phyloP scores from a whole-genome alignment of 2,329 filamentous ascomycete genomes.

The Knufia petricola region DNA sequence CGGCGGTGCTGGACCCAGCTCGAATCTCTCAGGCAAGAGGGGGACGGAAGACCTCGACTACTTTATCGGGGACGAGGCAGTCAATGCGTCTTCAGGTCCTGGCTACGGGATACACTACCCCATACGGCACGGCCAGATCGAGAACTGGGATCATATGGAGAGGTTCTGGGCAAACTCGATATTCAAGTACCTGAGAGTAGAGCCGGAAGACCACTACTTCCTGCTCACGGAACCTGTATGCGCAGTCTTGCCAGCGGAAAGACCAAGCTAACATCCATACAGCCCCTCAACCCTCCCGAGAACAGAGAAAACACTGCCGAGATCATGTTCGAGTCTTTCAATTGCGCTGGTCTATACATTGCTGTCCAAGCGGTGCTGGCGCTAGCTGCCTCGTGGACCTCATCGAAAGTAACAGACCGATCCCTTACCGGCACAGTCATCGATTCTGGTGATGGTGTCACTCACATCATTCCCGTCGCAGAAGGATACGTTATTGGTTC shows the following conservation, averaged over 20 bases:
- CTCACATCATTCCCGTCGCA: conserved; percentile 95
- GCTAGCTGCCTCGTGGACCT: conserved; percentile 95
- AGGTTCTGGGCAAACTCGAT: conserved; percentile 99
- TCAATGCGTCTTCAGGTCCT: conserved; percentile 72
- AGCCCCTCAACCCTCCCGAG: conserved; percentile 96
- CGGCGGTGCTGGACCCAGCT: conserved; percentile 71
- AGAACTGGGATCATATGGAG: conserved; percentile 99
- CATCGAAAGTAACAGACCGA: conserved; percentile 91
- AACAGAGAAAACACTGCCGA: conserved; percentile 98
- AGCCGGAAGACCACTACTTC: conserved; percentile 98
- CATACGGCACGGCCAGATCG: conserved; percentile 94
- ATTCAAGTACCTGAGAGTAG: conserved; percentile 97
- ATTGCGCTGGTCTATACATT: conserved; percentile 97
- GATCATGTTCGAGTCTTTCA: conserved; percentile 99
- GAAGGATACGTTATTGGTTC: conserved; percentile 99
- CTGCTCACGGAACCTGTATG: conserved; percentile 90
- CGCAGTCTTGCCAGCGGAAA: not conserved
- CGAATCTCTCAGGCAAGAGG: conserved; percentile 80
- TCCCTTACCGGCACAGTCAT: conserved; percentile 96
- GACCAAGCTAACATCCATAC: conserved; percentile 12
- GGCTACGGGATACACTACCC: conserved; percentile 96
- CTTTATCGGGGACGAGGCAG: conserved; percentile 95
- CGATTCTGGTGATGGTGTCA: conserved; percentile 96
- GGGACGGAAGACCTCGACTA: conserved; percentile 97
- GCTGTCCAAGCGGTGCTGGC: conserved; percentile 96